These are phyloP conservation scores for Suaeda aralocaspica DNA, from an alignment of 148 eudicot species.

Conservation along the genomic window DNA sequence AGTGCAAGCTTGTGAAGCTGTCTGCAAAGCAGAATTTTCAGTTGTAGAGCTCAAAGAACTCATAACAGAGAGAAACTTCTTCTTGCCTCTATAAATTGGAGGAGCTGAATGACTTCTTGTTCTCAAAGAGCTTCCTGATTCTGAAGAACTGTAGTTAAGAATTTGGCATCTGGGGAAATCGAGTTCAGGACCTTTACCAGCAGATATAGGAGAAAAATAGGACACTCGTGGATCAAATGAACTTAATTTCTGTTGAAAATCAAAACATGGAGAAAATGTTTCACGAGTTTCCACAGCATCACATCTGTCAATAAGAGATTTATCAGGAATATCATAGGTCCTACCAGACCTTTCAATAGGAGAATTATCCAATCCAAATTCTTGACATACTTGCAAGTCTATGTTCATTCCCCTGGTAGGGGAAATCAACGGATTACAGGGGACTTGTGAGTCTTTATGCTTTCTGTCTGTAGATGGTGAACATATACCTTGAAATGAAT, in stretches of 20 bases:
- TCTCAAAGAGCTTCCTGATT: conserved; percentile 31
- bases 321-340: conserved; percentile 23
- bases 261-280: conserved; percentile 33
- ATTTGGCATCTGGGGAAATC: conserved; percentile 18
- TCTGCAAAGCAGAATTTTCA: conserved; percentile 20
- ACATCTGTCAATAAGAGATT: conserved; percentile 24
- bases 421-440: conserved; percentile 20
- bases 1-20: conserved; percentile 19
- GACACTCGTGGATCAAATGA: conserved; percentile 13
- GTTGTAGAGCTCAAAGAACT: conserved; percentile 25
- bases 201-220: conserved; percentile 21
- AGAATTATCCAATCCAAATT: conserved; percentile 11
- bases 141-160: conserved; percentile 16
- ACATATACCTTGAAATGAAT: conserved; percentile 25
- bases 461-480: conserved; percentile 25
- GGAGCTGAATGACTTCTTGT: conserved; percentile 81
- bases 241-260: conserved; percentile 18
- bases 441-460: conserved; percentile 21
- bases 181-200: conserved; percentile 18
- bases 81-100: conserved; percentile 59
- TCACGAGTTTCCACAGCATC: conserved; percentile 28
- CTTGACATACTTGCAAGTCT: conserved; percentile 19
- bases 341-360: conserved; percentile 13
- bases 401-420: conserved; percentile 21
- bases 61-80: conserved; percentile 37